These are phyloP conservation scores for Aureobasidium sp. DNA, from an alignment of 2,329 filamentous ascomycete genomes.

Conservation along the genomic window DNA sequence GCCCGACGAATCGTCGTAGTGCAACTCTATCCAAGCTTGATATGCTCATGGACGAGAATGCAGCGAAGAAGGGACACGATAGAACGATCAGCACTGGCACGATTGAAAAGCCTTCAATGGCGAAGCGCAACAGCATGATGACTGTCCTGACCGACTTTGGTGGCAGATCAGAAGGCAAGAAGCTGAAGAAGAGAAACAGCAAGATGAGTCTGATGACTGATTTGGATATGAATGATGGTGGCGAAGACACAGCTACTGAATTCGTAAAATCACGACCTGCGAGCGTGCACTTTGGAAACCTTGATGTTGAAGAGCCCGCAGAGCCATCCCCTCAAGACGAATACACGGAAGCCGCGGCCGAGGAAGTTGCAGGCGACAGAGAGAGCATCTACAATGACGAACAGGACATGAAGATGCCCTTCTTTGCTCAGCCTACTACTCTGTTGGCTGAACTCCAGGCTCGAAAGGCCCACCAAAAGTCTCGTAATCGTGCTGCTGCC, in stretches of 20 bases:
- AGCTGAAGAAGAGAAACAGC: conserved; percentile 29
- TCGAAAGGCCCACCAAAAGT: conserved; percentile 80
- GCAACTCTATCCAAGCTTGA: conserved; percentile 14
- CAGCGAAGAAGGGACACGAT: conserved; percentile 12
- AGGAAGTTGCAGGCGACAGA: conserved; percentile 28
- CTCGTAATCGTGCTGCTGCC: conserved; percentile 63
- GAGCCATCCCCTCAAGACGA: neutral
- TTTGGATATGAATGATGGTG: conserved; percentile 20
- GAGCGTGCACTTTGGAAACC: neutral
- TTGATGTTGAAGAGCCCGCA: neutral
- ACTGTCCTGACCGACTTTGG: conserved; percentile 27
- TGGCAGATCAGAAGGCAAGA: conserved; percentile 24
- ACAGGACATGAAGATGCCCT: conserved; percentile 38
- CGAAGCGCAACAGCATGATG: conserved; percentile 26
- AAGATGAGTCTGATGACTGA: conserved; percentile 26
- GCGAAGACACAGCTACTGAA: conserved; percentile 2
- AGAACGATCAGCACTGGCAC: conserved; percentile 16
- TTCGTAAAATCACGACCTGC: neutral
- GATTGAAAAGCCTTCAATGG: conserved; percentile 18
- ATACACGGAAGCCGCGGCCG: conserved; percentile 19
- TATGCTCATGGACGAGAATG: neutral
- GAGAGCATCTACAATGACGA: conserved; percentile 39
- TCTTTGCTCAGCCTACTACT: conserved; percentile 74
- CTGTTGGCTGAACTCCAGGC: conserved; percentile 86
- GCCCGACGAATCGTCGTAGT: conserved; percentile 23